Conservation (phyloP, 2,329 filamentous ascomycete genomes). For the Periconia sp. region DNA sequence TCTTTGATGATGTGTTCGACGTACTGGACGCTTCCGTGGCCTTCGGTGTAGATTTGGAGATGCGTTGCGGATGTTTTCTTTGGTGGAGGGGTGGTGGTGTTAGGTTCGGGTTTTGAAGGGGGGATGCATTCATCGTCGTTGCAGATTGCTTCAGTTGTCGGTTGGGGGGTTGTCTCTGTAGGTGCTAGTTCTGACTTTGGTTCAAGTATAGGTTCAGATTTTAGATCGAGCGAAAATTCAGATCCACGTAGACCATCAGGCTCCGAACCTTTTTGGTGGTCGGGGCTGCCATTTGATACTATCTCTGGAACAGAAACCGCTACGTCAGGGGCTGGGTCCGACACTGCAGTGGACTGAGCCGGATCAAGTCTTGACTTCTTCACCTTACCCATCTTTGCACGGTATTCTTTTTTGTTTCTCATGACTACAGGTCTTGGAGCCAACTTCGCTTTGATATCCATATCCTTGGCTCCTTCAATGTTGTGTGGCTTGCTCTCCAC, state of each 20-base stretch:
- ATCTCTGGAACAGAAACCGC: no score
- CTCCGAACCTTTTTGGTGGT: not conserved
- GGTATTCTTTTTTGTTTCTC: constrained; percentile 81
- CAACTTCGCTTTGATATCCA: constrained; percentile 81
- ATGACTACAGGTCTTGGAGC: constrained; percentile 71
- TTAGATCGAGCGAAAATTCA: no score
- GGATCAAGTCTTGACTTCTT: constrained; percentile 38
- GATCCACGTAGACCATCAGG: no score
- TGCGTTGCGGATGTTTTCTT: constrained; percentile 30
- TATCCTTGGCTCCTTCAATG: constrained; percentile 78
- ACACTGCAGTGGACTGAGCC: not conserved
- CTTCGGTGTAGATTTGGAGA: constrained; percentile 54
- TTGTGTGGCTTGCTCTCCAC: constrained; percentile 88
- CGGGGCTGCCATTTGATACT: no score
- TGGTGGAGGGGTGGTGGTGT: not conserved
- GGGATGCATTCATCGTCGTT: constrained; percentile 16
- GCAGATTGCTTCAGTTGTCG: constrained; percentile 8
- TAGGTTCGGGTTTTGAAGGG: not conserved
- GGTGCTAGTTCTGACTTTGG: not conserved
- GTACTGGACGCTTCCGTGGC: constrained; percentile 74
- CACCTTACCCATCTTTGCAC: constrained; percentile 48
- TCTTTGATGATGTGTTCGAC: constrained; percentile 73
- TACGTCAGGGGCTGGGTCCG: not conserved
- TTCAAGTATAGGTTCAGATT: no score
- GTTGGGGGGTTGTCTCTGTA: not conserved